phyloP scores from a whole-genome alignment of 208 protist species.

The Leishmania aethiopica region DNA sequence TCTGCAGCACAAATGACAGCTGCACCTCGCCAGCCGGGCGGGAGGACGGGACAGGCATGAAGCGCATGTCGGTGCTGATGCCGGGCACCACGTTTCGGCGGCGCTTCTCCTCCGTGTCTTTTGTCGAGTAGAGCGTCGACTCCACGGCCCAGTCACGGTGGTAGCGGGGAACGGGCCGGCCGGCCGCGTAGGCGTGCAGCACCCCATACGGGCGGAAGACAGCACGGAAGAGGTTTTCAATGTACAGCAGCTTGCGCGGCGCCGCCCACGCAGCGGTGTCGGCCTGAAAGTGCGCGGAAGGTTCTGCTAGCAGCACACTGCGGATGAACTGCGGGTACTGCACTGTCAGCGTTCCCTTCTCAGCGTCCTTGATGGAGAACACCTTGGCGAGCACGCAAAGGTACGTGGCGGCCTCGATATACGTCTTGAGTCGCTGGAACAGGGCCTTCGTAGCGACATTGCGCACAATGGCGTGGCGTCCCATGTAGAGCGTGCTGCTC shows the following conservation, averaged over 20 bases:
- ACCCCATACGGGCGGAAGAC: conserved; percentile 34
- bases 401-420: conserved; percentile 64
- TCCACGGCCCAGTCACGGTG: conserved; percentile 38
- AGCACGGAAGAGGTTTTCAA: conserved; percentile 47
- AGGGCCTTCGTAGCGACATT: conserved; percentile 25
- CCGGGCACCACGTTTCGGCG: conserved; percentile 58
- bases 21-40: conserved; percentile 17
- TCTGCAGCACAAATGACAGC: conserved; percentile 41
- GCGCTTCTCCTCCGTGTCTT: conserved; percentile 60
- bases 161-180: conserved; percentile 33
- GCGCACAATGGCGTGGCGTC: conserved; percentile 37
- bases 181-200: conserved; percentile 35
- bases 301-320: conserved; percentile 32
- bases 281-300: conserved; percentile 3
- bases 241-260: conserved; percentile 38
- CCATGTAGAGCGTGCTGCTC: conserved; percentile 43
- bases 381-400: conserved; percentile 51
- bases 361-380: conserved; percentile 35
- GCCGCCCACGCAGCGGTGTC: background rate
- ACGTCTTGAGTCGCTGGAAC: conserved; percentile 59
- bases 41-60: conserved; percentile 13
- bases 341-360: conserved; percentile 27
- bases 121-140: conserved; percentile 52
- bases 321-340: conserved; percentile 64
- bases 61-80: conserved; percentile 28